Base-by-base conservation (phyloP, 306 rosid genomes). In the Alnus glutinosa region DNA sequence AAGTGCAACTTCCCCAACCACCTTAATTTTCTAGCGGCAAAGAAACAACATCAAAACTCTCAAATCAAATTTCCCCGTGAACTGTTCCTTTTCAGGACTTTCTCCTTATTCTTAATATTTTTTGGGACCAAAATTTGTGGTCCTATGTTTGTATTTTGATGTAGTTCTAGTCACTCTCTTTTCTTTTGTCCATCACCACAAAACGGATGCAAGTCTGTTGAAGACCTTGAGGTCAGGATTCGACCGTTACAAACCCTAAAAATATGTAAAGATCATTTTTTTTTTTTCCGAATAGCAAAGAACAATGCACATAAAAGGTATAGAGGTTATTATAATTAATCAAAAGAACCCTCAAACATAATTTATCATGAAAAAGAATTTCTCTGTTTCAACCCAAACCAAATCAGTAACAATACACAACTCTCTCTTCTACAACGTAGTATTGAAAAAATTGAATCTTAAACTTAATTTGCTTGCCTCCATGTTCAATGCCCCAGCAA, bases 401-500 rank as follows among this genome's bases (percentile, higher is more conserved):
- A 86, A 80, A 85, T 83, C 83, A 78, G 81, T 79, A 59, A 74
- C 82, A 88, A 74, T 87, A 86, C 85, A 87, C 78, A 85, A 64
- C 73, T 87, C 82, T 39, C 3, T 3, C 44, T 74, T 87, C 82
- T 84, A 79, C 80, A 74, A 67, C 80, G 81, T 49, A 75, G 70
- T 64, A 76, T 51, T 67, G 42, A 70, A 78, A 66, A 72, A 71
- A 81, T 69, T 47, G 64, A 84, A 88, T 81, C 81, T 85, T 85
- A 70, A 81, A 69, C 83, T 85, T 81, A 82, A 72, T 84, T 89
- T 87, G 85, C 84, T 79, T 83, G 83, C 78, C 84, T 86, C 86
- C 87, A 87, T 88, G 86, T 83, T 87, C 90, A 77, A 79, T 84
- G 79, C 82, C 86, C 88, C 92, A 84, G 77, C 74, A 85, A 85